Percentiles rank a stretch among this genome's conserved stretches.
Evolutionary conservation across 208 protist genomes (phyloP).

Genomic region (Trypanosoma caninum): DNA sequence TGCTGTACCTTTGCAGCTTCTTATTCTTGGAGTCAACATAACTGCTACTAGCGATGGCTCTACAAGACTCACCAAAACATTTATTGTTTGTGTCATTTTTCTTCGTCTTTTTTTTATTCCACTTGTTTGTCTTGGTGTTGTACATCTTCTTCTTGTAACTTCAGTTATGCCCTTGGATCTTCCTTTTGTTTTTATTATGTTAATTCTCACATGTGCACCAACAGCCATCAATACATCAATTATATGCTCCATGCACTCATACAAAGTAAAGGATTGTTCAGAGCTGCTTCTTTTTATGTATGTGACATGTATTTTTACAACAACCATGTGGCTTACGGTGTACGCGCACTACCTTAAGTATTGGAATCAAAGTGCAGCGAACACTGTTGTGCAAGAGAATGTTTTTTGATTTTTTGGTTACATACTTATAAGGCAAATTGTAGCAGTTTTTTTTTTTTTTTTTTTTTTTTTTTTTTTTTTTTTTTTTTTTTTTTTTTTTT

Average conservation of each 20-base stretch:
- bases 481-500: slow-evolving; percentile 2
- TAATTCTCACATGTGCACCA: slow-evolving; percentile 57
- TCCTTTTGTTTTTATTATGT: slow-evolving; percentile 56
- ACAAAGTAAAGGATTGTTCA: slow-evolving; percentile 47
- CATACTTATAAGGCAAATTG: too few relatives aligned
- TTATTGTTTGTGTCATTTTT: slow-evolving; percentile 33
- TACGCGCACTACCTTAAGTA: slow-evolving; percentile 17
- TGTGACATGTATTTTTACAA: slow-evolving; percentile 41
- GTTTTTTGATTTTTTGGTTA: too few relatives aligned
- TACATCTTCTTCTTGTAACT: slow-evolving; percentile 41
- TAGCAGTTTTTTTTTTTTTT: too few relatives aligned
- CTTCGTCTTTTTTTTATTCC: slow-evolving; percentile 62
- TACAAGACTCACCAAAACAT: slow-evolving; percentile 15
- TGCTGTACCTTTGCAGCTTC: slow-evolving; percentile 39
- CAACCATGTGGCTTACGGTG: slow-evolving; percentile 52
- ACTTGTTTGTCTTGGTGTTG: slow-evolving; percentile 41
- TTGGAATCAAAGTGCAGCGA: too few relatives aligned
- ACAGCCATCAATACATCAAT: slow-evolving; percentile 64
- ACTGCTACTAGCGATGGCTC: slow-evolving; percentile 15
- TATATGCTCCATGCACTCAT: slow-evolving; percentile 59
- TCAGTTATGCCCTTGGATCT: slow-evolving; percentile 44
- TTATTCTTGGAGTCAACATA: slow-evolving; percentile 36
- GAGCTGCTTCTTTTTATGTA: slow-evolving; percentile 72
- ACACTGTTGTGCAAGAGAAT: background rate
- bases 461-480: slow-evolving; percentile 1